Base-by-base conservation (phyloP, 441 rosid species). In the Flueggea neowawraea region DNA sequence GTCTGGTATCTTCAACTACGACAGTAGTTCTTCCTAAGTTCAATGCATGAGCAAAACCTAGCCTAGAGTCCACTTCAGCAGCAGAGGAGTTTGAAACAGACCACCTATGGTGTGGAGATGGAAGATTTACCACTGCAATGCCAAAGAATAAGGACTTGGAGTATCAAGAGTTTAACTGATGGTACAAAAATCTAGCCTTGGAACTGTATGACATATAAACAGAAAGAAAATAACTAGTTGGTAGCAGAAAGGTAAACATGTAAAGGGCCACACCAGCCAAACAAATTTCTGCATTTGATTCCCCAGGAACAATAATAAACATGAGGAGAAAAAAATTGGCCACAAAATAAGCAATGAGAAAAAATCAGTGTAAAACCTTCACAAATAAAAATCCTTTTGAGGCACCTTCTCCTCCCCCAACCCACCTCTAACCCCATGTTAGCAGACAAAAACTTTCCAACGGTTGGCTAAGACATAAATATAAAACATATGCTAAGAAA, bases 101-200 rank as follows among this genome's bases (percentile, higher is more conserved):
- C 99, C 99, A 95, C 60, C 58, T 80, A 63, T 95, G 90, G 79
- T 91, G 84, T 56, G 80, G 66, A 48, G 99, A 91, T 44, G 97
- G 97, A 65, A 95, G 80, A 53, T 81, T 60, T 69, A 91, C 86
- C 65, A 70, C 99, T 95, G 92, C 84, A 85, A 64, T 61, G 71
- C 58, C 63, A 72, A 64, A 44, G 51, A 70, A 64, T 61, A 65
- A 70, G 45, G 44, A 55, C 57, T 32, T 71, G 73, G 28, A 62
- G n/a, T 5, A 63, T 50, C 28, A 54, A 74, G 60, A 74, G 68
- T 28, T 28, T 68, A 45, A 36, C 16, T 62, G 54, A 52, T 22
- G 52, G 55, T 31, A 47, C 57, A 62, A 43, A 36, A 36, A 5
- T 44, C 52, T 10, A 49, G 16, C 48, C 31, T 41, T 44, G 63